phyloP scores from a whole-genome alignment of 495 filamentous ascomycete species.

The Penicillium waksmanii region DNA sequence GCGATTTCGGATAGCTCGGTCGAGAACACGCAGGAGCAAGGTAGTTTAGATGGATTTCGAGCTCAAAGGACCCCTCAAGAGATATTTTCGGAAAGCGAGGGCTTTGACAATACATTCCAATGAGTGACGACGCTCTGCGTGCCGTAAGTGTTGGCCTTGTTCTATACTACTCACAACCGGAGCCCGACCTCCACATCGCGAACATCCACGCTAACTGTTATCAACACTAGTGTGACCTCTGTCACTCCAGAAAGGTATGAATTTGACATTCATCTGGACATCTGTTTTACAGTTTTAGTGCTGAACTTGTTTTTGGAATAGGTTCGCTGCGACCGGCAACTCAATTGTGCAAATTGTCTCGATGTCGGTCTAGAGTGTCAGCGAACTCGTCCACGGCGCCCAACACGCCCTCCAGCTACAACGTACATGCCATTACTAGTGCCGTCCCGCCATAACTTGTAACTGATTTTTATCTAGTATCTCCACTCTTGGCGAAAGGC shows the following conservation, averaged over 20 bases:
- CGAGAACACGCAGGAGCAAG: background rate
- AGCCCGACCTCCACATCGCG: background rate
- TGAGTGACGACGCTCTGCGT: slow-evolving; percentile 18
- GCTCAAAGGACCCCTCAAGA: background rate
- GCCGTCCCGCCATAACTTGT: background rate
- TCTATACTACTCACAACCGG: background rate
- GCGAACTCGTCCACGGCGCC: slow-evolving; percentile 20
- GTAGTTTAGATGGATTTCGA: background rate
- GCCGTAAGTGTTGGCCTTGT: slow-evolving; percentile 17
- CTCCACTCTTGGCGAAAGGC: slow-evolving; percentile 19
- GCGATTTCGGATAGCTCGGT: background rate
- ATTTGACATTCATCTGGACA: background rate
- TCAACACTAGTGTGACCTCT: slow-evolving; percentile 25
- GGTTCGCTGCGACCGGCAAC: slow-evolving; percentile 31
- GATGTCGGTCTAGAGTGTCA: slow-evolving; percentile 30
- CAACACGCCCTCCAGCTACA: slow-evolving; percentile 13
- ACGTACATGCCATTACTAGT: slow-evolving; percentile 3
- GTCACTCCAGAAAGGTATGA: slow-evolving; percentile 32
- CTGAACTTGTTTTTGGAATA: background rate
- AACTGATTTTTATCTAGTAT: background rate
- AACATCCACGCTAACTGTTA: background rate
- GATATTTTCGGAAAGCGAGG: background rate
- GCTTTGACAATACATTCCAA: slow-evolving; percentile 5
- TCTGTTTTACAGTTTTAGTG: no score
- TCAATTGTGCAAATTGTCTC: slow-evolving; percentile 30